Evolutionary conservation across 306 rosid species (phyloP), one percentile per base, ranked within the genome.

Genomic region (Mimosa bimucronata): DNA sequence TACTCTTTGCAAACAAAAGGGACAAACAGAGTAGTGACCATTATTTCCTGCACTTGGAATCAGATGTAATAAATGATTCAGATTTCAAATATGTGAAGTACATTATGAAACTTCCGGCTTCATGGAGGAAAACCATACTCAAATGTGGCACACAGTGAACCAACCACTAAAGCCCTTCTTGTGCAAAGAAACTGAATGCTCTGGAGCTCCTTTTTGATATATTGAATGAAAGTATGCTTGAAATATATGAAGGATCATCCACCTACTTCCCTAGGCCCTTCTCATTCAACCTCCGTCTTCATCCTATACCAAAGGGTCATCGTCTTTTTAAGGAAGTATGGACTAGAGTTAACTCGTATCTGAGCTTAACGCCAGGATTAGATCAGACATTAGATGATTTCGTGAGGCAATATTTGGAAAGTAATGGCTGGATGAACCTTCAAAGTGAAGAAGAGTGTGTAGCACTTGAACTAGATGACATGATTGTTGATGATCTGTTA

Each of bases 371-470:
- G 80, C 98, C 96, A 6, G 98, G 90, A 86, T 81, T 93, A 77
- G 94, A 90, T 84, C 89, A 73, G 77, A 88, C 94, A 44, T 52
- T 96, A 79, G 97, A 96, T 12, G 98, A 89, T 75, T 91, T 93
- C 0, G 89, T 96, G 77, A 82, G 85, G 34, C 81, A 90, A 28
- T 97, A 96, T 79, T 77, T 93, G 75, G 82, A 73, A 1, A 25
- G 74, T 28, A 87, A 80, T 34, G 84, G 87, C 23, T 96, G 98
- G 99, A 91, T 88, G 94, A 88, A 88, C 80, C 85, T 89, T 71
- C 92, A 93, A 65, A 88, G 87, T 73, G 97, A 93, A 28, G 86
- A 82, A 74, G 98, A 93, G 83, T 76, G 62, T 78, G 90, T 87
- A 65, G 87, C 91, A 25, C 92, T 90, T 74, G 97, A 93, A 76